phyloP scores from a whole-genome alignment of 2,329 filamentous ascomycete genomes.

The Apiospora rasikravindrae region DNA sequence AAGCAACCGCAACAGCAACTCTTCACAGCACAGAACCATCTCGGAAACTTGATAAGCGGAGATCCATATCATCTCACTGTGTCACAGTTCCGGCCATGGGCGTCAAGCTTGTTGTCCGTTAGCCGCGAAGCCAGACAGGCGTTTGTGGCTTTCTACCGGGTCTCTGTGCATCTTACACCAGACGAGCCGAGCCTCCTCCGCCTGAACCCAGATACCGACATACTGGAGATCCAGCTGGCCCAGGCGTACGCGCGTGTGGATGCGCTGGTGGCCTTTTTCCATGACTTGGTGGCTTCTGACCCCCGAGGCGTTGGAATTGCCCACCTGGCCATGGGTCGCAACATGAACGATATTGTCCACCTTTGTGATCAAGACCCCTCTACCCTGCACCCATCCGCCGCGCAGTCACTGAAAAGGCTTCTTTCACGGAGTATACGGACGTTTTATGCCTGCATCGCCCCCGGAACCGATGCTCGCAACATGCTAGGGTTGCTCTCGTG shows the following conservation, averaged over 20 bases:
- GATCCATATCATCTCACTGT: background rate
- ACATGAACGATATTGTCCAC: background rate
- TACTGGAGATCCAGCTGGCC: background rate
- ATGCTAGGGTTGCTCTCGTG: background rate
- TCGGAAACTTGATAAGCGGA: background rate
- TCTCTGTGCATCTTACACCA: background rate
- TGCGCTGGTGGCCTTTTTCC: background rate
- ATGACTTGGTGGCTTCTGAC: background rate
- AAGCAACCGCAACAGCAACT: background rate
- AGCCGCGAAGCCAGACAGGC: background rate
- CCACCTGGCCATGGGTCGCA: background rate
- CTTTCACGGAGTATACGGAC: background rate
- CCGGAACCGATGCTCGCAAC: background rate
- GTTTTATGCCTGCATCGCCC: background rate
- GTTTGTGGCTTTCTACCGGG: background rate
- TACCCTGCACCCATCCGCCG: background rate
- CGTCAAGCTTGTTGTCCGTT: background rate
- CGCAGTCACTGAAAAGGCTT: background rate
- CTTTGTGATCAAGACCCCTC: background rate
- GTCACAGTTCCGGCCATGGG: background rate
- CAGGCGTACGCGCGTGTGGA: background rate
- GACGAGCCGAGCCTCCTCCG: background rate
- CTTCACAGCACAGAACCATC: background rate
- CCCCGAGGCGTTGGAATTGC: background rate
- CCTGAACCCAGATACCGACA: background rate